Evolutionary conservation across 495 filamentous ascomycete genomes (phyloP).

Genomic region (Tuber calosporum): DNA sequence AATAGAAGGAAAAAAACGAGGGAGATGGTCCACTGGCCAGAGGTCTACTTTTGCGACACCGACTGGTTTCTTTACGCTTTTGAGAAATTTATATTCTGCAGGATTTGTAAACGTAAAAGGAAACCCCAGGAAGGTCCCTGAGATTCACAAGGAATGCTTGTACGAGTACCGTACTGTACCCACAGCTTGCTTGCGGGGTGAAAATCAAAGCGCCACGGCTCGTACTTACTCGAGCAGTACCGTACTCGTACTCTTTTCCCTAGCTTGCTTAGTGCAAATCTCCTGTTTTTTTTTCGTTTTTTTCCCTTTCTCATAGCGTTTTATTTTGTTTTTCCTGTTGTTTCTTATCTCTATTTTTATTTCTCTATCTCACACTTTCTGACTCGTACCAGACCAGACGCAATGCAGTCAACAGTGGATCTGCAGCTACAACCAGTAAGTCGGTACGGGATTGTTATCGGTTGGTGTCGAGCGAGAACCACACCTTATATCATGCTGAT

Average conservation of each 20-base stretch:
- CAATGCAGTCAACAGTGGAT: constrained; percentile 17
- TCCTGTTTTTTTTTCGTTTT: background rate
- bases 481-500: too few species aligned
- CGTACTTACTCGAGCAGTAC: too few species aligned
- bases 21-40: background rate
- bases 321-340: background rate
- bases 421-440: constrained; percentile 24
- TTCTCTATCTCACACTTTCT: background rate
- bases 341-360: background rate
- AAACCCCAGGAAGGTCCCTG: background rate
- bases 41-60: background rate
- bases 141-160: background rate
- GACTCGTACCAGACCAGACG: background rate
- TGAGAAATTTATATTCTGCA: background rate
- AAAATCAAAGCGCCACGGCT: background rate
- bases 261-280: background rate
- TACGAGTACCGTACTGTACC: too few species aligned
- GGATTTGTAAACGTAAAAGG: background rate
- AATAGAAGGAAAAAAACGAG: background rate
- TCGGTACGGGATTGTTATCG: constrained; percentile 20
- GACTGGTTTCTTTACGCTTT: background rate
- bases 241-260: background rate
- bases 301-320: background rate
- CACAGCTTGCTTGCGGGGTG: too few species aligned
- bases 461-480: background rate